Evolutionary conservation across 768 basidiomycete genomes (phyloP), one percentile per base, ranked within the genome.

Genomic region (Mycena vulgaris): DNA sequence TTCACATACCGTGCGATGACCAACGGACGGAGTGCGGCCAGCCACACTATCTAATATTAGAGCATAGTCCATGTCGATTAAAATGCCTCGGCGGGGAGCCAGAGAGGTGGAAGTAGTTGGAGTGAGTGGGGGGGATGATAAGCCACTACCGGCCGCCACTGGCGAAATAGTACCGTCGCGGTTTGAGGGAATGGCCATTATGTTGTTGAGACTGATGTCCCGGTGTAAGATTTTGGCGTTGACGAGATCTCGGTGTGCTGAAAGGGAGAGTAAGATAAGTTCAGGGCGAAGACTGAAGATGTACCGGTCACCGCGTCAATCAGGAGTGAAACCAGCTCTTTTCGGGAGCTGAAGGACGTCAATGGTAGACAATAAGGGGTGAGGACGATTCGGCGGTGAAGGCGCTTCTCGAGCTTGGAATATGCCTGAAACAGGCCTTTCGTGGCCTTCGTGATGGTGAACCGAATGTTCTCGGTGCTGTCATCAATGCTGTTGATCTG

Each of bases 51-150:
- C 33, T 16, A 59, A 0, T 2, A 67, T 23, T 6, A 60, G 49
- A 1, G 66, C 57, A 25, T 67, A 67, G 17, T 67, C 66, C 1
- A 67, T 6, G 27, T 67, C 66, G 23, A 67, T 67, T 13, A 67
- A 25, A 2, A 67, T 48, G 23, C 66, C 58, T 0, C 40, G 47
- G 10, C 37, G 59, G 14, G 8, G 53, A 45, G n/a, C n/a, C n/a
- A n/a, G n/a, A n/a, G n/a, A n/a, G n/a, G n/a, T n/a, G n/a, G n/a
- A n/a, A n/a, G n/a, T n/a, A n/a, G n/a, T n/a, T n/a, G n/a, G n/a
- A n/a, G n/a, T n/a, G n/a, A n/a, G n/a, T n/a, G n/a, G n/a, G n/a
- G n/a, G n/a, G n/a, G n/a, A n/a, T n/a, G n/a, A n/a, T n/a, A n/a
- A n/a, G n/a, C n/a, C n/a, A n/a, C n/a, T n/a, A n/a, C n/a, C n/a